Evolutionary conservation across 164 flowering plant genomes (phyloP).

Genomic region (Vitis labrusca): DNA sequence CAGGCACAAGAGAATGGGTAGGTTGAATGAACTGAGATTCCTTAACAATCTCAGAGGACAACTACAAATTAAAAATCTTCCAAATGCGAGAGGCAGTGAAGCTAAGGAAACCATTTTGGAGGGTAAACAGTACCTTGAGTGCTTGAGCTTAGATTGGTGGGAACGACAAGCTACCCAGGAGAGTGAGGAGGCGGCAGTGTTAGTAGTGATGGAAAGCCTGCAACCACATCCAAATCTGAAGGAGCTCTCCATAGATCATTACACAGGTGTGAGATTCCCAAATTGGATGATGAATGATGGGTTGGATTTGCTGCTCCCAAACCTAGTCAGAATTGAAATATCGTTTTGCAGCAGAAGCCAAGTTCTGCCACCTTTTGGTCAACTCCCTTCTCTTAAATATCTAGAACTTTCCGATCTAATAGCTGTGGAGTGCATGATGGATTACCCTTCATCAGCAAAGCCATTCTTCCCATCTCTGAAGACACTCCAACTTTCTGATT

Average conservation of each 20-base stretch:
- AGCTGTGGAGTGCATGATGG: not conserved
- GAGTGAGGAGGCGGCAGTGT: not conserved
- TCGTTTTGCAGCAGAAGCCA: not conserved
- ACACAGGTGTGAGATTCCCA: not conserved
- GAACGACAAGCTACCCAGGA: no score
- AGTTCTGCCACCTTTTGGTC: not conserved
- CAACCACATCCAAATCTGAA: slow-evolving; percentile 5
- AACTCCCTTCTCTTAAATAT: not conserved
- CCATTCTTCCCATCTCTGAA: no score
- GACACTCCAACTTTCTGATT: no score
- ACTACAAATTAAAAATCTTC: no score
- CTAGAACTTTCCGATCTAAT: no score
- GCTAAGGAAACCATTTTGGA: no score
- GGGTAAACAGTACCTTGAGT: no score
- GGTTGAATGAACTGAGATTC: not conserved
- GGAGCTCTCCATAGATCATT: not conserved
- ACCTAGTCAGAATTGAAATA: not conserved
- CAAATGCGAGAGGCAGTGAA: no score
- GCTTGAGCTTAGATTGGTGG: no score
- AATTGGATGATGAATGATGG: slow-evolving; percentile 1
- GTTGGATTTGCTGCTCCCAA: not conserved
- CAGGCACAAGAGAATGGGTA: not conserved
- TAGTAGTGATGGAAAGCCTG: not conserved
- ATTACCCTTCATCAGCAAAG: no score
- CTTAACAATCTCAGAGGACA: not conserved